phyloP scores from a whole-genome alignment of 2,329 filamentous ascomycete genomes.

The Ascochyta fabae region DNA sequence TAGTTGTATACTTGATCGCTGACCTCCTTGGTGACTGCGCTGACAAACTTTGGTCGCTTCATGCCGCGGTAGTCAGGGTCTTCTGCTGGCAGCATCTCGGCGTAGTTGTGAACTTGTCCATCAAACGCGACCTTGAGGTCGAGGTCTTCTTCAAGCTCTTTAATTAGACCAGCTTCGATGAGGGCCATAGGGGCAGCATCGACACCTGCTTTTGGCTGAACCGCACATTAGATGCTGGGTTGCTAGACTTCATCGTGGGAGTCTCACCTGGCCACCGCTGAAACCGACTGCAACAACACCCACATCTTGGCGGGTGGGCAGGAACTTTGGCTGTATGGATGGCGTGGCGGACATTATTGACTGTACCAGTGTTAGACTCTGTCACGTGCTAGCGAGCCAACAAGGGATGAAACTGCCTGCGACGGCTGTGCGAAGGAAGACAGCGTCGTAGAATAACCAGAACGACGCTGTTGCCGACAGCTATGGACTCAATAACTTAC shows the following conservation, averaged over 20 bases:
- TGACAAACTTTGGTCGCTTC: slow-evolving; percentile 91
- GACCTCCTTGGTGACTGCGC: slow-evolving; percentile 80
- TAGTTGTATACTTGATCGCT: slow-evolving; percentile 87
- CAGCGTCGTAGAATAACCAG: not conserved
- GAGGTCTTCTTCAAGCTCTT: slow-evolving; percentile 82
- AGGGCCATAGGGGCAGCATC: slow-evolving; percentile 89
- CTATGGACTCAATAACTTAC: not conserved
- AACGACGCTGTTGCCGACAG: not conserved
- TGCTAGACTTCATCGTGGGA: not conserved
- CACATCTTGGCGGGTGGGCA: slow-evolving; percentile 78
- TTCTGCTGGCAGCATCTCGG: slow-evolving; percentile 70
- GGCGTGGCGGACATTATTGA: slow-evolving; percentile 61
- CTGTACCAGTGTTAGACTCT: slow-evolving; percentile 1
- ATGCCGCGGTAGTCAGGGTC: slow-evolving; percentile 88
- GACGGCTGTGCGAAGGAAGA: not conserved
- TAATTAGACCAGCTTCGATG: slow-evolving; percentile 84
- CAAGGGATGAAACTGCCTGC: not conserved
- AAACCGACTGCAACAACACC: slow-evolving; percentile 95
- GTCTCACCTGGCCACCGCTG: slow-evolving; percentile 87
- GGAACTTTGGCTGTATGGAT: slow-evolving; percentile 74
- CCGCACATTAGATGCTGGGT: slow-evolving; percentile 13
- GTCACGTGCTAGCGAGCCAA: slow-evolving; percentile 7
- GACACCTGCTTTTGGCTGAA: slow-evolving; percentile 85
- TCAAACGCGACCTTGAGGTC: slow-evolving; percentile 89
- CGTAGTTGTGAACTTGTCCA: slow-evolving; percentile 80